Evolutionary conservation across 2,329 filamentous ascomycete species (phyloP).

Genomic region (Penicillium sp.): DNA sequence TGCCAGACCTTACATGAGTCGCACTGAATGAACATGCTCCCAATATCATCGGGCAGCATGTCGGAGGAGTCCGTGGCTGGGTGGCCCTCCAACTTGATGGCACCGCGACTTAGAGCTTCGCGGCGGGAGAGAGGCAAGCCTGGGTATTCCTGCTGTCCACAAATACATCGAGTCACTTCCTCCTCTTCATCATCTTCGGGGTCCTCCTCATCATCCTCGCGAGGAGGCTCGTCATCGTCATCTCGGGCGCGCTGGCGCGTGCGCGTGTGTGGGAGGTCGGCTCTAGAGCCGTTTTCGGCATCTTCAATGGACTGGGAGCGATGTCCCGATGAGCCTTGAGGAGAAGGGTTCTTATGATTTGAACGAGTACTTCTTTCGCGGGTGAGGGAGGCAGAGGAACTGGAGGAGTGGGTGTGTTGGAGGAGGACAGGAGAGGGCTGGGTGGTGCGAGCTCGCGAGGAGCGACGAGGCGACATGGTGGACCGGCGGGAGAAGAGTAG

Average conservation of each 20-base stretch:
- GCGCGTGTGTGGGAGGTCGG: conserved; percentile 69
- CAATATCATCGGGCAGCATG: conserved; percentile 74
- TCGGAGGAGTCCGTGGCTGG: conserved; percentile 60
- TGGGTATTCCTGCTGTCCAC: conserved; percentile 91
- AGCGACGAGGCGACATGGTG: conserved; percentile 73
- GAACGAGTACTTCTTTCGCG: conserved; percentile 74
- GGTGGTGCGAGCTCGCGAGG: conserved; percentile 80
- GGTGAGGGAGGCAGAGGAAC: conserved; percentile 66
- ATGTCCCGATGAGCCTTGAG: conserved; percentile 68
- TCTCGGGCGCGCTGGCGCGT: conserved; percentile 75
- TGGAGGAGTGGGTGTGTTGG: conserved; percentile 75
- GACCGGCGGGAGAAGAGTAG: conserved; percentile 1
- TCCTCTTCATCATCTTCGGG: conserved; percentile 73
- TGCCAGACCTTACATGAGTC: conserved; percentile 98
- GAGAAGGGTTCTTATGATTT: conserved; percentile 69
- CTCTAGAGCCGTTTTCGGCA: conserved; percentile 45
- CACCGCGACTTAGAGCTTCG: conserved; percentile 50
- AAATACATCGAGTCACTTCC: conserved; percentile 93
- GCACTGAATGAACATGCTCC: conserved; percentile 96
- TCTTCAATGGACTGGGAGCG: conserved; percentile 56
- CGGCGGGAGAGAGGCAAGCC: conserved; percentile 66
- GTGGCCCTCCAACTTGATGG: conserved; percentile 56
- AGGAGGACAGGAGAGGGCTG: conserved; percentile 67
- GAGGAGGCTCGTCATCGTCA: conserved; percentile 57
- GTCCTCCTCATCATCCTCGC: conserved; percentile 61